A percentile compares a stretch with the other conserved stretches of the same genome.
These are phyloP conservation scores for Botrytis cinerea DNA, from an alignment of 2,329 filamentous ascomycete species.

Conservation along the genomic window DNA sequence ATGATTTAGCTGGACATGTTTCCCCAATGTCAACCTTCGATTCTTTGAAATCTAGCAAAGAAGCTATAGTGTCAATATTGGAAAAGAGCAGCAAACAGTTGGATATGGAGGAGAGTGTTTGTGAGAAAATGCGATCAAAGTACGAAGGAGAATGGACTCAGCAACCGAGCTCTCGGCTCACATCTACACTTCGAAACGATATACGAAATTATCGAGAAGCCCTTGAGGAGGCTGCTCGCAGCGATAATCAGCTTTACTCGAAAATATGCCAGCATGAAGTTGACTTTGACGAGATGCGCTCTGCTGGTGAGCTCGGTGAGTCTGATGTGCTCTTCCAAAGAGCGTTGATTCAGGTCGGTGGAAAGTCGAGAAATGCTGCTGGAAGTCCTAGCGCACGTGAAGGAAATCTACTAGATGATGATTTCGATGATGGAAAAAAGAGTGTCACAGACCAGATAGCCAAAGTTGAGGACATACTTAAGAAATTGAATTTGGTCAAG, in stretches of 20 bases:
- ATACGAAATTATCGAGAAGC: conserved; percentile 86
- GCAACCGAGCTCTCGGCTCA: conserved; percentile 88
- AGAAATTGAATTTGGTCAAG: conserved; percentile 90
- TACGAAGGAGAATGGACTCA: conserved; percentile 97
- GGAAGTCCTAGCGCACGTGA: conserved; percentile 62
- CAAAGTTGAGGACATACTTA: conserved; percentile 84
- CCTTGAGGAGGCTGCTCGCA: conserved; percentile 83
- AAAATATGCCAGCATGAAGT: conserved; percentile 83
- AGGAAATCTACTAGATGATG: conserved; percentile 83
- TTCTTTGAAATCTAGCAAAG: conserved; percentile 73
- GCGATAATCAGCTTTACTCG: conserved; percentile 78
- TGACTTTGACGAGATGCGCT: conserved; percentile 94
- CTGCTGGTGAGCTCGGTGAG: conserved; percentile 82
- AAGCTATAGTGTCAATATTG: conserved; percentile 68
- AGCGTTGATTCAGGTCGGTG: conserved; percentile 76
- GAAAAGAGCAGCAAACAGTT: conserved; percentile 84
- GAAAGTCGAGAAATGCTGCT: conserved; percentile 57
- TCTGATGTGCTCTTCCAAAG: conserved; percentile 86
- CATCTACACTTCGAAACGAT: conserved; percentile 82
- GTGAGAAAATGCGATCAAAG: conserved; percentile 98
- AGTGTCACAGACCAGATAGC: conserved; percentile 89
- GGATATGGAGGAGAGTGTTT: conserved; percentile 96
- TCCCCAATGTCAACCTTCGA: conserved; percentile 79
- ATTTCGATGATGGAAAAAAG: conserved; percentile 77
- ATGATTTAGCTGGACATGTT: conserved; percentile 84